phyloP scores from a whole-genome alignment of 768 basidiomycete genomes.

The Auricularia heimuer region DNA sequence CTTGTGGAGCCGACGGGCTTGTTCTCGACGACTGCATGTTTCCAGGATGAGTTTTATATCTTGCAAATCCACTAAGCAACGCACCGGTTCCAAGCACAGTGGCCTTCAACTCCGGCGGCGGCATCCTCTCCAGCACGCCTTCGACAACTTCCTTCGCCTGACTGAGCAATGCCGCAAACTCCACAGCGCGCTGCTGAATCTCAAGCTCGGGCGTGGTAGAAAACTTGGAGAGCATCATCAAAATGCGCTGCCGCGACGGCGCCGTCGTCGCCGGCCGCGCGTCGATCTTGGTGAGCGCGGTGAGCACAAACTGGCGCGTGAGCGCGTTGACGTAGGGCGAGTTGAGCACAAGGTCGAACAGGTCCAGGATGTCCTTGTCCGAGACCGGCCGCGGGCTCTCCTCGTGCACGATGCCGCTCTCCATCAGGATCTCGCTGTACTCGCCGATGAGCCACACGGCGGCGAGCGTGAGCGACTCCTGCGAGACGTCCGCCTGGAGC shows the following conservation, averaged over 20 bases:
- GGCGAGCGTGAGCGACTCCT: constrained; percentile 88
- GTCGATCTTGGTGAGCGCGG: constrained; percentile 82
- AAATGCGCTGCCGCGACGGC: constrained; percentile 69
- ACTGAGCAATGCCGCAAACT: constrained; percentile 80
- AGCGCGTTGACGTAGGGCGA: constrained; percentile 92
- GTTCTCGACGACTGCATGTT: constrained; percentile 74
- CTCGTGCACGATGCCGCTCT: constrained; percentile 73
- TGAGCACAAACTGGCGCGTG: constrained; percentile 85
- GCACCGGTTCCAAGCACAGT: constrained; percentile 89
- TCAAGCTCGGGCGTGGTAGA: constrained; percentile 88
- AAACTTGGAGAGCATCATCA: constrained; percentile 66
- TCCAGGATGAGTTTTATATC: constrained; percentile 5
- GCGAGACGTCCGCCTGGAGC: constrained; percentile 84
- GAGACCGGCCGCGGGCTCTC: constrained; percentile 55
- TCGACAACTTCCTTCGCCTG: constrained; percentile 40
- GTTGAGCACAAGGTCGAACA: constrained; percentile 76
- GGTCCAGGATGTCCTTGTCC: constrained; percentile 77
- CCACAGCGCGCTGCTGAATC: constrained; percentile 90
- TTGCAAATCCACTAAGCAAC: constrained; percentile 14
- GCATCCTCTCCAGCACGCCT: constrained; percentile 98
- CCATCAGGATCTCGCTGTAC: constrained; percentile 83
- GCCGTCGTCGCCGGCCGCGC: constrained; percentile 60
- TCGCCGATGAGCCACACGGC: constrained; percentile 96
- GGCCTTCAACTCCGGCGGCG: constrained; percentile 95
- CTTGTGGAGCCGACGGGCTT: constrained; percentile 90